Conservation (phyloP, 768 basidiomycete genomes). For the Podaxis sp. region DNA sequence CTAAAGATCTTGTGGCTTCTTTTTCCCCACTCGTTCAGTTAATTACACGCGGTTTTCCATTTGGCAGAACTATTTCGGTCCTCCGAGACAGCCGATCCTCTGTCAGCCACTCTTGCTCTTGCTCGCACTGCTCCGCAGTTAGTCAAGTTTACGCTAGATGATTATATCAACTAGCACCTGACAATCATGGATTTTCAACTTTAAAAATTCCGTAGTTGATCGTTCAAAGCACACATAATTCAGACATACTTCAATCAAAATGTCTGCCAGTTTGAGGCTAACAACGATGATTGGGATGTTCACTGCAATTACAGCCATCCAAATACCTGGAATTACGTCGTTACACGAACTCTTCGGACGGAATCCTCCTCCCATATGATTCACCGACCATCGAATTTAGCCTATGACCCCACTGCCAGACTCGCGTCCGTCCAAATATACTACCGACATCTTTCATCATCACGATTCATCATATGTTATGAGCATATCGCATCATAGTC, state of each 20-base stretch:
- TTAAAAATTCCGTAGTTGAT: not conserved
- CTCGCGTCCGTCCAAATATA: slow-evolving; percentile 1
- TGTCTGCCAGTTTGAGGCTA: not conserved
- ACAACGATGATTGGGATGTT: not conserved
- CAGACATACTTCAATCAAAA: not conserved
- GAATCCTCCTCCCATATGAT: not conserved
- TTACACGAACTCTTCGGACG: slow-evolving; percentile 1
- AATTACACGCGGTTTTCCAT: not conserved
- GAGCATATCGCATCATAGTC: not conserved
- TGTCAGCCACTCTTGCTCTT: not conserved
- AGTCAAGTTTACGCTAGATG: not conserved
- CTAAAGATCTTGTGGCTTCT: not conserved
- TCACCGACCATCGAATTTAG: not conserved
- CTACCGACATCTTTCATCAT: not conserved
- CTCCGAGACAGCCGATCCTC: slow-evolving; percentile 1
- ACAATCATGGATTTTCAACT: not conserved
- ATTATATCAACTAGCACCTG: not conserved
- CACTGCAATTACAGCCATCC: not conserved
- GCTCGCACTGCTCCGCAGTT: not conserved
- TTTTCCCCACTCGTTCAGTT: not conserved
- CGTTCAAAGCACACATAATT: not conserved
- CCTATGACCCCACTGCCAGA: not conserved
- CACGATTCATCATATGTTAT: not conserved
- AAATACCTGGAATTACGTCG: not conserved
- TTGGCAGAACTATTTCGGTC: not conserved